Base-by-base conservation (phyloP, 495 filamentous ascomycete species). In the Aspergillus wentii region DNA sequence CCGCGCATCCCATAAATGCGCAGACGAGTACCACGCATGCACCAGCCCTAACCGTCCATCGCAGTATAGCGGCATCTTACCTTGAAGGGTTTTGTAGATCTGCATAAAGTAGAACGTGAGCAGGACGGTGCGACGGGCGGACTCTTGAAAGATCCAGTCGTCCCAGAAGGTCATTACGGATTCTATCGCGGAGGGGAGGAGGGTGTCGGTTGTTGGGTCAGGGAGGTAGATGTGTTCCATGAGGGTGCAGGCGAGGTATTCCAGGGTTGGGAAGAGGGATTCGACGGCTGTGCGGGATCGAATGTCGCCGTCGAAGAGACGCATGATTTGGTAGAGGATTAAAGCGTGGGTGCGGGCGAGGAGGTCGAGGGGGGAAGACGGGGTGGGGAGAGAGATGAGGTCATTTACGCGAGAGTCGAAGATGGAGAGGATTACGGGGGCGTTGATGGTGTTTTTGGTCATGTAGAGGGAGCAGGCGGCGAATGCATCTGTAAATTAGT, bases 251-350 rank as follows among this genome's bases (percentile, higher is more conserved):
- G 58, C 51, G 0, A 54, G 40, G 13, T 44, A 43, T 35, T 56
- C 48, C 8, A 80, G 55, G 14, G 62, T 61, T 0, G 64, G 51
- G 13, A 74, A 69, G 13, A 67, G 48, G 14, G 48, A 31, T 36
- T 77, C 74, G 14, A 73, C 68, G 16, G 66, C 48, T 2, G 62
- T 57, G 5, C 68, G 63, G 30, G 66, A 62, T 21, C 68, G 61
- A 32, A 79, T 65, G 46, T 78, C 70, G 18, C 71, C 73, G 46
- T 80, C 75, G 43, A 78, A 78, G 13, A 83, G 57, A 8, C 69
- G 62, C 41, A 80, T 74, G 31, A 79, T 64, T 38, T 54, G 45
- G 31, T 61, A 50, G 27, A 62, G 21, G 42, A 69, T 43, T 38
- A 71, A 35, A 41, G 66, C 44, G 21, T 67, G 56, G 15, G 57